Evolutionary conservation across 148 eudicot species (phyloP).

Genomic region (Salicornia ramosissima): DNA sequence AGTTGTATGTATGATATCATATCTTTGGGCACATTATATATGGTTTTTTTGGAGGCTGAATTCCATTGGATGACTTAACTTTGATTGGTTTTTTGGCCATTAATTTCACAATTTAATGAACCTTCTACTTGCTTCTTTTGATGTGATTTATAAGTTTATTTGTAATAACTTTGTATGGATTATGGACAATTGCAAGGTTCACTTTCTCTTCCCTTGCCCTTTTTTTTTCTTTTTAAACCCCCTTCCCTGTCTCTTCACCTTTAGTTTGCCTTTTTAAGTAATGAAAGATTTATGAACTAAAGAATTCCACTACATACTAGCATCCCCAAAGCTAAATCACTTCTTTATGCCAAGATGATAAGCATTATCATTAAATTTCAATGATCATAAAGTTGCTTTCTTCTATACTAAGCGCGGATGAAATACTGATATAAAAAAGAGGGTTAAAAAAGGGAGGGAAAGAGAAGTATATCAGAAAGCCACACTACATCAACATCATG

Average conservation of each 20-base stretch:
- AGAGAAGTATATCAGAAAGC: neutral
- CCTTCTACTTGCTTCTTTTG: neutral
- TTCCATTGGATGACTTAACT: neutral
- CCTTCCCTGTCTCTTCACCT: neutral
- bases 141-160: neutral
- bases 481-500: conserved; percentile 1
- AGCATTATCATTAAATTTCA: neutral
- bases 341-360: conserved; percentile 8
- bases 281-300: conserved; percentile 4
- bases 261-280: neutral
- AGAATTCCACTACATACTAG: conserved; percentile 2
- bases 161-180: no score
- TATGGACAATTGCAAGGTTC: neutral
- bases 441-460: neutral
- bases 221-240: neutral
- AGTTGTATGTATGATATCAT: neutral
- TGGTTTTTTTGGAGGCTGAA: neutral
- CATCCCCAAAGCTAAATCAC: neutral
- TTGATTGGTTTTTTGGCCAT: neutral
- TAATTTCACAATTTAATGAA: neutral
- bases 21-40: neutral
- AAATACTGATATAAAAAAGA: neutral
- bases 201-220: conserved; percentile 9
- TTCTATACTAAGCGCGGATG: neutral
- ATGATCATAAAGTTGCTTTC: conserved; percentile 16